Evolutionary conservation across 164 flowering plant genomes (phyloP).

Genomic region (Chimonanthus praecox): DNA sequence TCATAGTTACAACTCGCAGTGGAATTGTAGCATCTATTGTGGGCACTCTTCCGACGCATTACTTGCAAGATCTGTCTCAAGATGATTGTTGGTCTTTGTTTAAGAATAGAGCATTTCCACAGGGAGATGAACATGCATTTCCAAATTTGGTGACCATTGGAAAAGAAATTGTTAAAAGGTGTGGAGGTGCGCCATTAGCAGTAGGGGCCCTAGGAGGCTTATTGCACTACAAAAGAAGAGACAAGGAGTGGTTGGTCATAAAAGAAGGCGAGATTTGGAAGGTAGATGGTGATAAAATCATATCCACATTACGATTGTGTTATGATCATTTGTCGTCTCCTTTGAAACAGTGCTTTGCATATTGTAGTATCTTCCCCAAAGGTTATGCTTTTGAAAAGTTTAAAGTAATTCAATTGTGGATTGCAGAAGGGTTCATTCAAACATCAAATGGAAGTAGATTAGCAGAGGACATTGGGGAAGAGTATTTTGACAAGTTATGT

Average conservation of each 20-base stretch:
- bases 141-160: slow-evolving; percentile 8
- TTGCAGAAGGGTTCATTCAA: slow-evolving; percentile 8
- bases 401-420: slow-evolving; percentile 14
- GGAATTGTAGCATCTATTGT: slow-evolving; percentile 8
- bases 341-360: slow-evolving; percentile 16
- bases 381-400: slow-evolving; percentile 2
- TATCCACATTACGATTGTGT: background rate
- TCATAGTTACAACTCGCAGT: slow-evolving; percentile 16
- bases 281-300: background rate
- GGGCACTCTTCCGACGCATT: background rate
- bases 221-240: slow-evolving; percentile 6
- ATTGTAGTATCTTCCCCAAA: slow-evolving; percentile 21
- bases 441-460: background rate
- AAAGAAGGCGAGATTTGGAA: slow-evolving; percentile 1
- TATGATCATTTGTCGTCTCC: slow-evolving; percentile 4
- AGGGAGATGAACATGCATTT: background rate
- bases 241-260: slow-evolving; percentile 9
- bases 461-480: slow-evolving; percentile 3
- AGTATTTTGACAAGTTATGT: background rate
- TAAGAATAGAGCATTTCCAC: slow-evolving; percentile 5
- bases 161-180: slow-evolving; percentile 11
- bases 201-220: slow-evolving; percentile 14
- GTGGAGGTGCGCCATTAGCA: slow-evolving; percentile 16
- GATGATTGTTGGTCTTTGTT: slow-evolving; percentile 14
- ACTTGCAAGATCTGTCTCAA: background rate